A percentile compares a stretch with the other conserved stretches of the same genome.
Evolutionary conservation across 192 early-diverging fungal genomes (phyloP).

Genomic region (Funneliformis geosporum): DNA sequence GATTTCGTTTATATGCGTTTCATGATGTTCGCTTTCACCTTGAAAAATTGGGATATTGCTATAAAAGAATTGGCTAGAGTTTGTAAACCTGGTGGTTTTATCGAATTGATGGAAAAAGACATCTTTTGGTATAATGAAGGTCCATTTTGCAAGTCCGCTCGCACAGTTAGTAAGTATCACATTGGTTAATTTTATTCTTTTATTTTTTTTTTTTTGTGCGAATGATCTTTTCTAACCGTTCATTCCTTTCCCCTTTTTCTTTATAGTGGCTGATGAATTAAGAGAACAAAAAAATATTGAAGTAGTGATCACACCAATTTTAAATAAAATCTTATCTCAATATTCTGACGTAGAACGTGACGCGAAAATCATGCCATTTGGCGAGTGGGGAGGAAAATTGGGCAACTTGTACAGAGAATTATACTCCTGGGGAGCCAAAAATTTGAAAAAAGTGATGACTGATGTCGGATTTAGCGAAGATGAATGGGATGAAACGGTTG

Average conservation of each 20-base stretch:
- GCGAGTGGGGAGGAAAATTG: slow-evolving; percentile 17
- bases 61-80: slow-evolving; percentile 38
- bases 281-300: neutral
- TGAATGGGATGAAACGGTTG: neutral
- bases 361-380: neutral
- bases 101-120: slow-evolving; percentile 41
- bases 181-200: neutral
- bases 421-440: slow-evolving; percentile 3
- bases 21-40: slow-evolving; percentile 38
- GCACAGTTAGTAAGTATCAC: neutral
- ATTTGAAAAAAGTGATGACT: slow-evolving; percentile 5
- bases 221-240: neutral
- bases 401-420: slow-evolving; percentile 8
- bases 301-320: neutral
- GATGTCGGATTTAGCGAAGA: slow-evolving; percentile 1
- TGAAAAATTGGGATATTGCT: slow-evolving; percentile 41
- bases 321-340: neutral
- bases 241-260: neutral
- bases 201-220: neutral
- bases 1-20: slow-evolving; percentile 47
- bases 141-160: neutral
- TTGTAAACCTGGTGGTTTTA: slow-evolving; percentile 43
- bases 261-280: neutral
- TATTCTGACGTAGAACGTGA: neutral
- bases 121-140: slow-evolving; percentile 12